Evolutionary conservation across 257 asterid species (phyloP).

Genomic region (Haberlea rhodopensis): DNA sequence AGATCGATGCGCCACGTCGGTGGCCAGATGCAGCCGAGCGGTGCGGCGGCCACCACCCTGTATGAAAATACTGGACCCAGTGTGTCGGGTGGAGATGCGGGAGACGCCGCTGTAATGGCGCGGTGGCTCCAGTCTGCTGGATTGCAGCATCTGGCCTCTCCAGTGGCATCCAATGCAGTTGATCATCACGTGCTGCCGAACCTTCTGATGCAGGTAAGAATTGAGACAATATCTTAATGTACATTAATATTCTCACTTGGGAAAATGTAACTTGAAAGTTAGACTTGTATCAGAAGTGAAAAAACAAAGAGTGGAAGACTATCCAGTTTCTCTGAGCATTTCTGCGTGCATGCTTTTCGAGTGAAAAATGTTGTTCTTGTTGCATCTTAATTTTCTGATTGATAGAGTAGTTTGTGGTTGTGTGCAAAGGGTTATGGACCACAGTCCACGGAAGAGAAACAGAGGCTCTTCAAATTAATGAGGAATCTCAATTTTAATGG

Average conservation of each 20-base stretch:
- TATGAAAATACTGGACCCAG: background rate
- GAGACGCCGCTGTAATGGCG: background rate
- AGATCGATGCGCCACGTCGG: constrained; percentile 3
- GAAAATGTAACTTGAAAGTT: too few species aligned
- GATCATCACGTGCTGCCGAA: constrained; percentile 77
- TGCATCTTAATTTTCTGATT: constrained; percentile 17
- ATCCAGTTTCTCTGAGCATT: background rate
- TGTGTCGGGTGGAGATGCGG: background rate
- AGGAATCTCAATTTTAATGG: constrained; percentile 89
- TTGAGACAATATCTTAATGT: background rate
- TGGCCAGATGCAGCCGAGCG: background rate
- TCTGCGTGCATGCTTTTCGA: constrained; percentile 17
- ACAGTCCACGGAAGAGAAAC: constrained; percentile 97
- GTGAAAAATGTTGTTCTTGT: constrained; percentile 12
- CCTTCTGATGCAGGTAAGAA: constrained; percentile 73
- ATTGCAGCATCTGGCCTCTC: constrained; percentile 98
- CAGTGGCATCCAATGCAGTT: constrained; percentile 68
- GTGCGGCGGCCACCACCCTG: background rate
- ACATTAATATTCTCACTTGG: too few species aligned
- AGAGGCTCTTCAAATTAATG: constrained; percentile 89
- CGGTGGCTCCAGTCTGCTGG: constrained; percentile 98
- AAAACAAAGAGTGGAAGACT: too few species aligned
- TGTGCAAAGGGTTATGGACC: constrained; percentile 80
- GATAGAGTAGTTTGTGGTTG: constrained; percentile 27
- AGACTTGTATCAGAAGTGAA: too few species aligned